phyloP scores from a whole-genome alignment of 1,284 basidiomycete genomes.

The Ganoderma resinaceum region DNA sequence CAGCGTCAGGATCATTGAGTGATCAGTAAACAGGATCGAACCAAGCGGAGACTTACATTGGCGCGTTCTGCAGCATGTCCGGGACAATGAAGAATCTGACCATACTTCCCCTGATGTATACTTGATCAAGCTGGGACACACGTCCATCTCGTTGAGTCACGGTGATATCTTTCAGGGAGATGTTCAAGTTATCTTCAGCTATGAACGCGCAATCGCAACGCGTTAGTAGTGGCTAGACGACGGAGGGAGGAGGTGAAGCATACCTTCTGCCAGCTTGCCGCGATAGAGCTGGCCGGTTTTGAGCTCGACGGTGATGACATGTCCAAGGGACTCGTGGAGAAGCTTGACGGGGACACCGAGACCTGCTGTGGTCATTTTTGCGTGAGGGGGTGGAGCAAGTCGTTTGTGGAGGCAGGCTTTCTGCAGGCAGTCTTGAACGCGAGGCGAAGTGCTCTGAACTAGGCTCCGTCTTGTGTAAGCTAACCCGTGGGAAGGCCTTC shows the following conservation, averaged over 20 bases:
- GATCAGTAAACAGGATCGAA: not conserved
- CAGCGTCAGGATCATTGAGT: not conserved
- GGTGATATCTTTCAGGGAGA: conserved; percentile 96
- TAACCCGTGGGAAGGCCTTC: not conserved
- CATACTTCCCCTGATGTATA: conserved; percentile 99
- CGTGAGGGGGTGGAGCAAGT: conserved; percentile 2
- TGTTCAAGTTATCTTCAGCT: conserved; percentile 99
- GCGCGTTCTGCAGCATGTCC: conserved; percentile 99
- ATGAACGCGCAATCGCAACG: conserved; percentile 31
- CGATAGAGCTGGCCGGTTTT: conserved; percentile 98
- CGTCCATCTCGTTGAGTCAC: conserved; percentile 98
- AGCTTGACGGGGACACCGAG: conserved; percentile 94
- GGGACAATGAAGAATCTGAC: conserved; percentile 99
- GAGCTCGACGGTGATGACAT: conserved; percentile 96
- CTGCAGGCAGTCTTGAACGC: conserved; percentile 13
- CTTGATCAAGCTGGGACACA: conserved; percentile 98
- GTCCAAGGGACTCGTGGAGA: conserved; percentile 93
- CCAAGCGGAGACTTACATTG: conserved; percentile 78
- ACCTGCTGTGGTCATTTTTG: conserved; percentile 50
- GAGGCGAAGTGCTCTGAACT: conserved; percentile 7
- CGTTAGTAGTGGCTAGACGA: conserved; percentile 5
- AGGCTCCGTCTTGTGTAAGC: conserved; percentile 7
- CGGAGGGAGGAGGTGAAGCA: conserved; percentile 23
- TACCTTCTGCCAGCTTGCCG: conserved; percentile 96
- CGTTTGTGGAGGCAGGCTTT: not conserved